These are phyloP conservation scores for Chlorociboria aeruginascens DNA, from an alignment of 495 filamentous ascomycete species.

Conservation along the genomic window DNA sequence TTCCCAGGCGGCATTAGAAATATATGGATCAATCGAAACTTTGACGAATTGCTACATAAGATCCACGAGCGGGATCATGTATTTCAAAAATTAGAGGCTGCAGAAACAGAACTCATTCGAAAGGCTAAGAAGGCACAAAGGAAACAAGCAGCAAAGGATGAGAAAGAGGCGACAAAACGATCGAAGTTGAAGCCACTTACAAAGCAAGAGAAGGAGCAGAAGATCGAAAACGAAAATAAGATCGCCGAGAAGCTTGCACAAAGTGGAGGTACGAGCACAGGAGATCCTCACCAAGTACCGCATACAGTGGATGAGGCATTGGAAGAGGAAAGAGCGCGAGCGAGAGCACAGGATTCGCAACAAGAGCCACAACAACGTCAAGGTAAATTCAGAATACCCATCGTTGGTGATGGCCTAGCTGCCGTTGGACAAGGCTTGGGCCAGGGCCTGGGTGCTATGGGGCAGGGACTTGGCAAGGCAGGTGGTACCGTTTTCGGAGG, in stretches of 20 bases:
- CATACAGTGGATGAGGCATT: constrained; percentile 61
- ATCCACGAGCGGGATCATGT: constrained; percentile 62
- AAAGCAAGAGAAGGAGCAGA: constrained; percentile 36
- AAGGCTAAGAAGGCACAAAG: constrained; percentile 65
- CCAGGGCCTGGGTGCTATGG: constrained; percentile 32
- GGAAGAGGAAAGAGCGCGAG: constrained; percentile 27
- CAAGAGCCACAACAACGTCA: constrained; percentile 16
- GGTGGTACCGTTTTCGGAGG: constrained; percentile 47
- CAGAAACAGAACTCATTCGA: constrained; percentile 74
- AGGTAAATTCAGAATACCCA: constrained; percentile 18
- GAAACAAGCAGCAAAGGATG: constrained; percentile 50
- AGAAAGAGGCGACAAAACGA: constrained; percentile 46
- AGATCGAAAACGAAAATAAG: constrained; percentile 38
- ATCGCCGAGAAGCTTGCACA: constrained; percentile 50
- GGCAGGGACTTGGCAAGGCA: constrained; percentile 47
- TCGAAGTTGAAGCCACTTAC: constrained; percentile 28
- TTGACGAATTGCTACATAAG: constrained; percentile 77
- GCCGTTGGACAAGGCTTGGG: constrained; percentile 25
- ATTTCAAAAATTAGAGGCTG: constrained; percentile 62
- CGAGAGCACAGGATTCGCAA: constrained; percentile 16
- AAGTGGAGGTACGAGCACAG: constrained; percentile 65
- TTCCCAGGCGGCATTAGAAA: constrained; percentile 94
- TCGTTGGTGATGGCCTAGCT: constrained; percentile 21
- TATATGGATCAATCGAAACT: constrained; percentile 93
- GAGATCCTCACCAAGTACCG: constrained; percentile 67